Evolutionary conservation across 164 flowering plant genomes (phyloP).

Genomic region (Berberis thunbergii): DNA sequence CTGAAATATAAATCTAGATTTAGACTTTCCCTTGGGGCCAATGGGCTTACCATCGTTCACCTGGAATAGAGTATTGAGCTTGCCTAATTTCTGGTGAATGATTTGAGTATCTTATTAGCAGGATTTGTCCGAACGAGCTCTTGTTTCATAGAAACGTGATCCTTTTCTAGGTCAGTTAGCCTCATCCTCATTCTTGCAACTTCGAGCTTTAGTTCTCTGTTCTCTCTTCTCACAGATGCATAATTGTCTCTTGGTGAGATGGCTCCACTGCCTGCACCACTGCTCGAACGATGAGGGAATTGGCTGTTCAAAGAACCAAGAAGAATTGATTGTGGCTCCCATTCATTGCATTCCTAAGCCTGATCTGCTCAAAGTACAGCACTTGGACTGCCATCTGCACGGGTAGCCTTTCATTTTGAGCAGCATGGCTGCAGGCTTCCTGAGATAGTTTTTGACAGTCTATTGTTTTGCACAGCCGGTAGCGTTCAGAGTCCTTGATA

Average conservation of each 20-base stretch:
- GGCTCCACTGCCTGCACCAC: constrained; percentile 90
- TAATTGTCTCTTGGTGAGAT: constrained; percentile 95
- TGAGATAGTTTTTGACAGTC: constrained; percentile 89
- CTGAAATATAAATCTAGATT: constrained; percentile 58
- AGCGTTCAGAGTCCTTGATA: constrained; percentile 72
- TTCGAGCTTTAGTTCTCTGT: constrained; percentile 91
- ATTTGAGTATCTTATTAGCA: constrained; percentile 61
- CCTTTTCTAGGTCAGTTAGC: constrained; percentile 88
- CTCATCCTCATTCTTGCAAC: constrained; percentile 98
- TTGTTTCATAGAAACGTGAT: constrained; percentile 92
- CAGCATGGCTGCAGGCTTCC: constrained; percentile 98
- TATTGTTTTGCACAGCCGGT: constrained; percentile 81
- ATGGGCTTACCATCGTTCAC: constrained; percentile 34
- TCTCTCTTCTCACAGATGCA: constrained; percentile 94
- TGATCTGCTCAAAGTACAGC: constrained; percentile 85
- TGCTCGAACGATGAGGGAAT: constrained; percentile 66
- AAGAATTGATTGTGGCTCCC: constrained; percentile 71
- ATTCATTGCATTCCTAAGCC: constrained; percentile 85
- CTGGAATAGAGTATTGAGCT: constrained; percentile 58
- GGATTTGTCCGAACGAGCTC: constrained; percentile 74
- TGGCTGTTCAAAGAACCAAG: constrained; percentile 50
- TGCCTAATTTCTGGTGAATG: constrained; percentile 60
- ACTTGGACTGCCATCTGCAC: constrained; percentile 97
- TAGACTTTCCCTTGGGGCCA: constrained; percentile 43
- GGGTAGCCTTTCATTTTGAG: constrained; percentile 88